Conservation (phyloP, 2,329 filamentous ascomycete genomes). For the Penicillium freii region DNA sequence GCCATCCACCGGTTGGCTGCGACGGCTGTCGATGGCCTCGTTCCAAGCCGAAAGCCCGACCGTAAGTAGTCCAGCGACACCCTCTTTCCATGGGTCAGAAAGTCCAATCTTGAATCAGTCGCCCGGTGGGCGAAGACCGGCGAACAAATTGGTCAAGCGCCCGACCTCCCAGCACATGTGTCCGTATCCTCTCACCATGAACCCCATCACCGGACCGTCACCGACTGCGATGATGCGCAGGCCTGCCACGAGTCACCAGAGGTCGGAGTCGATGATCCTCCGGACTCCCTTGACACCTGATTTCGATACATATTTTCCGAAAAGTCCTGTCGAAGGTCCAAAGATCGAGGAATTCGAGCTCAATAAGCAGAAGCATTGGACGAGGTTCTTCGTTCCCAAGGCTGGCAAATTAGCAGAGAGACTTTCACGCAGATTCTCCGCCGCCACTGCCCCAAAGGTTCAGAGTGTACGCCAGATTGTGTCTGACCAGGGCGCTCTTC, state of each 20-base stretch:
- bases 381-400: constrained; percentile 40
- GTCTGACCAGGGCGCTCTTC: constrained; percentile 44
- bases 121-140: constrained; percentile 34
- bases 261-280: constrained; percentile 54
- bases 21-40: constrained; percentile 54
- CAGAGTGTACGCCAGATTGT: constrained; percentile 45
- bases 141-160: constrained; percentile 63
- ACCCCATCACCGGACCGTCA: constrained; percentile 32
- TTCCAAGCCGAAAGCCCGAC: constrained; percentile 49
- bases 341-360: constrained; percentile 14
- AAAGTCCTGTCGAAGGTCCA: constrained; percentile 7
- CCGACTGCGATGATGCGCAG: constrained; percentile 52
- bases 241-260: constrained; percentile 63
- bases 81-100: constrained; percentile 54
- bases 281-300: constrained; percentile 37
- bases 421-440: constrained; percentile 42
- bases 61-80: constrained; percentile 51
- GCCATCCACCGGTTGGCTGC: constrained; percentile 54
- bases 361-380: constrained; percentile 31
- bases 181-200: constrained; percentile 33
- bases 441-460: constrained; percentile 36
- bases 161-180: constrained; percentile 52
- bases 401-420: constrained; percentile 30
- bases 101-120: constrained; percentile 48
- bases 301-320: constrained; percentile 27